Evolutionary conservation across 305 asterid genomes (phyloP), one percentile per base, ranked within the genome.

Genomic region (Fraxinus angustifolia): DNA sequence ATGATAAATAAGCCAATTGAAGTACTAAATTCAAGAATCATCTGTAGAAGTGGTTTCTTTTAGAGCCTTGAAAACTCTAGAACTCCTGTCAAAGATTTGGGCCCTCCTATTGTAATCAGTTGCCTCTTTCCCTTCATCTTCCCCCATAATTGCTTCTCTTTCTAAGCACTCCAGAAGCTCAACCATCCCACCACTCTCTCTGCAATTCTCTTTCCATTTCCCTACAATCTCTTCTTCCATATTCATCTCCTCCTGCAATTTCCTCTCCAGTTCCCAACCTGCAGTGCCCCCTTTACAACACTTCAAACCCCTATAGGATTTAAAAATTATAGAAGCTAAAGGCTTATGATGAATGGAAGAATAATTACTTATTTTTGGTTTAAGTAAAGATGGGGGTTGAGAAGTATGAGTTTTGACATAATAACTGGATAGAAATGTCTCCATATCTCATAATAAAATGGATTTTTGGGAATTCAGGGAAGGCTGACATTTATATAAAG

Each of bases 141-240:
- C 95, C 38, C 98, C 98, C 97, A 93, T 92, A 6, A 95, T 91
- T 31, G 97, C 99, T 84, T 95, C 97, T 80, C 77, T 90, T 78
- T 94, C 97, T 83, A 94, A 82, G 82, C 97, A 90, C 90, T 93
- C 98, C 83, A 93, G 78, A 85, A 88, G 8, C 88, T 92, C 97
- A 5, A 84, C 92, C 1, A 92, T 65, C 36, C 91, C 96, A 14
- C 73, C 91, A 53, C 78, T 68, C 38, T 68, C 94, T 30, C 74
- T 33, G 84, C 93, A 90, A 5, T 89, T 87, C 72, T 71, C 87
- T 12, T 78, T 82, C 83, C 77, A 11, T 62, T 30, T 28, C 74
- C 67, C 83, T 45, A 75, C 79, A 86, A 87, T 33, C 30, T 84
- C 94, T 19, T 89, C 91, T 38, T 83, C 94, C 35, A 62, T 50